These are phyloP conservation scores for Neonectria sp. DNA, from an alignment of 2,329 filamentous ascomycete genomes.

Conservation along the genomic window DNA sequence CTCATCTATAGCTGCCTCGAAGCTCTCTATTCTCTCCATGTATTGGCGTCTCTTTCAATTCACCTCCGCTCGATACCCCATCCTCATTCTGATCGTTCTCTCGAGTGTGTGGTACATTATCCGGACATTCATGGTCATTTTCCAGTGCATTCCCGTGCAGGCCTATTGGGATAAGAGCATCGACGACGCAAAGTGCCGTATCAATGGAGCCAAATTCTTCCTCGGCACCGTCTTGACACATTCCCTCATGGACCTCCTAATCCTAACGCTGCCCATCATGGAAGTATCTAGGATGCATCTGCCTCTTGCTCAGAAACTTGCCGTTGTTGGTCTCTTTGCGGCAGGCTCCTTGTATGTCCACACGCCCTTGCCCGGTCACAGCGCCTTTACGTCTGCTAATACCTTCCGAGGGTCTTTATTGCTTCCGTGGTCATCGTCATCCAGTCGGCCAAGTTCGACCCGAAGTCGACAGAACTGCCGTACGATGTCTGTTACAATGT, in stretches of 20 bases:
- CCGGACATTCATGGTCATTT: slow-evolving; percentile 51
- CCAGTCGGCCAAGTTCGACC: slow-evolving; percentile 28
- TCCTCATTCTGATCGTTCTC: slow-evolving; percentile 42
- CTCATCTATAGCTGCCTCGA: slow-evolving; percentile 46
- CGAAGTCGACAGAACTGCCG: slow-evolving; percentile 31
- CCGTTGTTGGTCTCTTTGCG: slow-evolving; percentile 43
- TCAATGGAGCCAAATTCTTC: slow-evolving; percentile 50
- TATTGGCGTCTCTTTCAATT: slow-evolving; percentile 50
- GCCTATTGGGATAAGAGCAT: slow-evolving; percentile 52
- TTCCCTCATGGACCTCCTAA: slow-evolving; percentile 50
- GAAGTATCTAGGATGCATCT: slow-evolving; percentile 48
- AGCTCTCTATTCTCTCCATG: slow-evolving; percentile 48
- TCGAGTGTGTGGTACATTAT: slow-evolving; percentile 47
- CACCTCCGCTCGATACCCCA: slow-evolving; percentile 47
- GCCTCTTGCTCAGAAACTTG: slow-evolving; percentile 44
- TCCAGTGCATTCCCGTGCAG: slow-evolving; percentile 53
- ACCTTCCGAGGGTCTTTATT: slow-evolving; percentile 32
- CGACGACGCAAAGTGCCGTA: slow-evolving; percentile 46
- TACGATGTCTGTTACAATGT: slow-evolving; percentile 35
- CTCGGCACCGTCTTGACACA: slow-evolving; percentile 51
- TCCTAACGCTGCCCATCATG: slow-evolving; percentile 50
- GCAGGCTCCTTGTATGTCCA: slow-evolving; percentile 43
- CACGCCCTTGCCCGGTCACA: not conserved
- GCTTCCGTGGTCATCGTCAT: slow-evolving; percentile 37
- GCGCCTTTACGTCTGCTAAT: slow-evolving; percentile 11